Base-by-base conservation (phyloP, 257 asterid genomes). In the Solanum verrucosum region DNA sequence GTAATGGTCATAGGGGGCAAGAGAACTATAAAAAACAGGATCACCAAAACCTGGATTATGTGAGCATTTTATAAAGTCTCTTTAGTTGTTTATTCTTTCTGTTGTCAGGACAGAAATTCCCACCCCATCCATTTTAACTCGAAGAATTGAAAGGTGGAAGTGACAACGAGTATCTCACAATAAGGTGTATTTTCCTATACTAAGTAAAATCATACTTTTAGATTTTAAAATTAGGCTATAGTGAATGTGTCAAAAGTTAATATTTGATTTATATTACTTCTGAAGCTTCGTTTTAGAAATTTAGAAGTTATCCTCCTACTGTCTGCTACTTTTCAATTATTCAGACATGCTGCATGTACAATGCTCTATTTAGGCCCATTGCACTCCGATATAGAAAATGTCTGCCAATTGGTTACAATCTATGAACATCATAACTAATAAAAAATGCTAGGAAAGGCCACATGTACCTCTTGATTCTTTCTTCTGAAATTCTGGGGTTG, bases 401-500 rank as follows among this genome's bases (percentile, higher is more conserved):
- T 82, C 29, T 29, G 1, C 34, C 42, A 49, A 5, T 31, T 82
- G 70, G 44, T 82, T 46, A 49, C 71, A 31, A 18, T 82, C 78
- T 29, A 56, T 49, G 71, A 59, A 34, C 31, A 18, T 46, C 84
- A 68, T 74, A 84, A 38, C 13, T 38, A 42, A 87, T 44, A 49
- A 37, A 0, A 87, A 86, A 46, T 16, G 87, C 56, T 70, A 8
- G 16, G 25, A 83, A 31, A 38, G 38, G 59, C 84, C 40, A 85
- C 84, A 60, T 38, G 31, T 84, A 95, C 98, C 93, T 88, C 85
- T 49, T 34, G 90, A 87, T 82, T 89, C 91, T 44, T 81, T 72
- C 89, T 89, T 92, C 85, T 72, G 73, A 60, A 71, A 83, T 85
- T 92, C 84, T 60, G 89, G 89, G 85, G 49, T 23, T 35, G 86